A percentile compares a stretch with the other conserved stretches of the same genome.
These are phyloP conservation scores for Pisolithus sp. DNA, from an alignment of 768 basidiomycete species.

Conservation along the genomic window DNA sequence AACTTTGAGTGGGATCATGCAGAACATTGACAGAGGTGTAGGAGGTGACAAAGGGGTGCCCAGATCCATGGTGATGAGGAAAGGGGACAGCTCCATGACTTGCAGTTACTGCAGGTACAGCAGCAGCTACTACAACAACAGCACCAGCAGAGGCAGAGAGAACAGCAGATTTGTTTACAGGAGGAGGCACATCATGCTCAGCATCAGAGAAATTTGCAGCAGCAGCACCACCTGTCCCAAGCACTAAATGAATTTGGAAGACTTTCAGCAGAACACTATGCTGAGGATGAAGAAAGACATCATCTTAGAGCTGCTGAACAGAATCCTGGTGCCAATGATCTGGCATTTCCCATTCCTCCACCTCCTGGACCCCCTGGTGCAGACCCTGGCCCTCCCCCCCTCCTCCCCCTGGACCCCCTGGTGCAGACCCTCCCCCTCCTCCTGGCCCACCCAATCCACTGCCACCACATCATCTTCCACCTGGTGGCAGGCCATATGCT, in stretches of 20 bases:
- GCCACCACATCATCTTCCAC: background rate
- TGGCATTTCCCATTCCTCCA: background rate
- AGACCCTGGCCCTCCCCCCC: too few relatives aligned
- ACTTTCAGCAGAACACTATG: background rate
- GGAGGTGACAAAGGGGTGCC: background rate
- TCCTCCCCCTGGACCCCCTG: too few relatives aligned
- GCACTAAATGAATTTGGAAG: background rate
- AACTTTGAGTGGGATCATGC: background rate
- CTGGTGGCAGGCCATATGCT: slow-evolving; percentile 3
- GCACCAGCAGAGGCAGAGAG: background rate
- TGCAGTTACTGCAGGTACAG: background rate
- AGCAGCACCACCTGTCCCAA: background rate
- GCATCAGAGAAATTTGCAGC: background rate
- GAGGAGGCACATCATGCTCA: background rate
- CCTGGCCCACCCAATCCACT: too few relatives aligned
- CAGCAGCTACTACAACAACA: background rate
- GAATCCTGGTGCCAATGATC: background rate
- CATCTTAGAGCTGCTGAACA: background rate
- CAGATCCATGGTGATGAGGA: background rate
- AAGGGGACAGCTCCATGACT: background rate
- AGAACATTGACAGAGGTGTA: background rate
- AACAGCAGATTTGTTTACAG: background rate
- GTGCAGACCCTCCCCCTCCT: too few relatives aligned
- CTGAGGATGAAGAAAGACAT: background rate
- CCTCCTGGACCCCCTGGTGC: background rate